phyloP scores from a whole-genome alignment of 2,329 filamentous ascomycete genomes.

The Mycosphaerella sp. region DNA sequence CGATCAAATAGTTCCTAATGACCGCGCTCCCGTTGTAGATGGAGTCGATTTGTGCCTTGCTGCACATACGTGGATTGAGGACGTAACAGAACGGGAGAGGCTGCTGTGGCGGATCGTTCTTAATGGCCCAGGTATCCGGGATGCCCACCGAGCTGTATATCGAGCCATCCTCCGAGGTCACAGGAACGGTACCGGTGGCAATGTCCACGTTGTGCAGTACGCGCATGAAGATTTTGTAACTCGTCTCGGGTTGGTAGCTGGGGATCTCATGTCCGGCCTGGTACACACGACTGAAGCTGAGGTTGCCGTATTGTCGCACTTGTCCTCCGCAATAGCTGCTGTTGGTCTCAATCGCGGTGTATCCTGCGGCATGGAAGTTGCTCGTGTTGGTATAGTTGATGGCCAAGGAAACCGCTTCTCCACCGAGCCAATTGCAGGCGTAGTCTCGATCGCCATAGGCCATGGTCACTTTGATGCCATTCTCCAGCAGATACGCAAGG shows the following conservation, averaged over 20 bases:
- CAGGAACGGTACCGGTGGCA: constrained; percentile 42
- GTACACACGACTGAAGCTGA: constrained; percentile 33
- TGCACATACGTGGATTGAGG: constrained; percentile 19
- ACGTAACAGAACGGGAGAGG: constrained; percentile 18
- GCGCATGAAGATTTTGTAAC: constrained; percentile 50
- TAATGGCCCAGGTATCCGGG: constrained; percentile 1
- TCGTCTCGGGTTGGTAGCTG: constrained; percentile 49
- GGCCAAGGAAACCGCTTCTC: constrained; percentile 23
- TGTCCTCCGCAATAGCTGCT: constrained; percentile 26
- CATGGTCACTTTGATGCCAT: constrained; percentile 22
- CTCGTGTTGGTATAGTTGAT: constrained; percentile 21
- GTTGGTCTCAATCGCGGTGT: constrained; percentile 26
- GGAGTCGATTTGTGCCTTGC: constrained; percentile 16
- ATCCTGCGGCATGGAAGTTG: constrained; percentile 26
- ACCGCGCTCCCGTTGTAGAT: constrained; percentile 14
- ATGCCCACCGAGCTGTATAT: constrained; percentile 2
- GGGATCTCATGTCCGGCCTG: constrained; percentile 28
- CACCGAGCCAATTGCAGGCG: constrained; percentile 26
- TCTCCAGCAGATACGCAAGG: constrained; percentile 22
- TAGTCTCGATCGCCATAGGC: constrained; percentile 27
- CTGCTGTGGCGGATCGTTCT: constrained; percentile 9
- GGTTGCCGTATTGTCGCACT: constrained; percentile 30
- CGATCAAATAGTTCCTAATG: constrained; percentile 18
- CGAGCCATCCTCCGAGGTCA: background rate
- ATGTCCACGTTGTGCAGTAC: constrained; percentile 48